phyloP scores from a whole-genome alignment of 805 yeast genomes.

The Saturnispora quitensis region DNA sequence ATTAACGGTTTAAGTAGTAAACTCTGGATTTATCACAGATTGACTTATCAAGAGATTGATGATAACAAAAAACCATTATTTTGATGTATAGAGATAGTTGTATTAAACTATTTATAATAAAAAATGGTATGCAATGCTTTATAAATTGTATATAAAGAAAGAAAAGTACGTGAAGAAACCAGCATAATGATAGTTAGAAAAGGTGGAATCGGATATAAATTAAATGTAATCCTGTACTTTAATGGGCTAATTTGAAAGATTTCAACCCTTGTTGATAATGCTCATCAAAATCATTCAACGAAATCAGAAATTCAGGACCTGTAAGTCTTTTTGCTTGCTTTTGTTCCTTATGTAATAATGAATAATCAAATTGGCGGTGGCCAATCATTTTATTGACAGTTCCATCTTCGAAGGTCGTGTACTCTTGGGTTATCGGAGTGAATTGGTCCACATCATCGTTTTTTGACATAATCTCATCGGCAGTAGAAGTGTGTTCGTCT shows the following conservation, averaged over 20 bases:
- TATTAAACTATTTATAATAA: no score
- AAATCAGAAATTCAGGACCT: background rate
- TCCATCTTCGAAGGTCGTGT: background rate
- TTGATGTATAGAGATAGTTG: background rate
- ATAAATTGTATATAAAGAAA: background rate
- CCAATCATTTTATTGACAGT: background rate
- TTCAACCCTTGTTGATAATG: background rate
- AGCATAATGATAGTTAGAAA: no score
- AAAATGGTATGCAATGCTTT: background rate
- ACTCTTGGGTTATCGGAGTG: background rate
- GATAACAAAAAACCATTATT: no score
- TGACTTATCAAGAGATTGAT: no score
- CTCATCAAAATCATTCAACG: background rate
- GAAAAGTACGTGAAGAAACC: background rate
- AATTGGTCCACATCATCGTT: background rate
- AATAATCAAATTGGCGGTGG: background rate
- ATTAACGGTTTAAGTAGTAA: no score
- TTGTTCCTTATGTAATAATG: background rate
- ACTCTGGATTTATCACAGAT: no score
- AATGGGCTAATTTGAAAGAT: background rate
- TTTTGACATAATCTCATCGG: background rate
- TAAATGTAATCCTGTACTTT: no score
- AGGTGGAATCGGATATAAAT: no score
- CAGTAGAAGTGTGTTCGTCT: background rate
- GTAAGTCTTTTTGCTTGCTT: background rate